phyloP scores from a whole-genome alignment of 495 filamentous ascomycete genomes.

The Penicillium herquei region DNA sequence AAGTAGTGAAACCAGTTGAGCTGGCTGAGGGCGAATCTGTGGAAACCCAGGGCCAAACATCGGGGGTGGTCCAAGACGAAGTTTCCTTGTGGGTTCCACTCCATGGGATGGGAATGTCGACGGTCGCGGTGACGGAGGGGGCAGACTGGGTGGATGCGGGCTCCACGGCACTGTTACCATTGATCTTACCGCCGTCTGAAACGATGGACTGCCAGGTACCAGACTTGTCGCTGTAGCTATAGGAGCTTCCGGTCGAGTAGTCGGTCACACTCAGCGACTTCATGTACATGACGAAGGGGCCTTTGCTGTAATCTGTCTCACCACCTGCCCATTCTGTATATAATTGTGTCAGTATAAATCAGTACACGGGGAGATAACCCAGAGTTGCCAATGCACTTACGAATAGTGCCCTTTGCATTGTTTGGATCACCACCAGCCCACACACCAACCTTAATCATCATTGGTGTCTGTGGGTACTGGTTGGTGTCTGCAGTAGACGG shows the following conservation, averaged over 20 bases:
- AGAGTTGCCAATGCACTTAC: conserved; percentile 34
- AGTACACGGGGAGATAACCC: too few relatives aligned
- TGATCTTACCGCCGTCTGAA: conserved; percentile 68
- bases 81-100: conserved; percentile 61
- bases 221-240: conserved; percentile 71
- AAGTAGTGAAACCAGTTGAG: conserved; percentile 54
- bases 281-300: conserved; percentile 83
- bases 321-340: conserved; percentile 77
- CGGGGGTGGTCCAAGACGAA: conserved; percentile 48
- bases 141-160: conserved; percentile 40
- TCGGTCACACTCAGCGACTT: conserved; percentile 75
- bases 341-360: not conserved
- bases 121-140: conserved; percentile 55
- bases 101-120: conserved; percentile 58
- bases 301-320: conserved; percentile 70
- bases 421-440: conserved; percentile 83
- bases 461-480: conserved; percentile 81
- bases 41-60: conserved; percentile 62
- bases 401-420: conserved; percentile 64
- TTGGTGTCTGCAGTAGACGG: conserved; percentile 62
- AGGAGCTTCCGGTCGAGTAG: conserved; percentile 84
- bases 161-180: conserved; percentile 44
- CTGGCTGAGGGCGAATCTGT: conserved; percentile 35
- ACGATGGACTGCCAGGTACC: conserved; percentile 80
- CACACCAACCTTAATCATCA: conserved; percentile 77